Base-by-base conservation (phyloP, 345 rosid genomes). In the Laguncularia racemosa region DNA sequence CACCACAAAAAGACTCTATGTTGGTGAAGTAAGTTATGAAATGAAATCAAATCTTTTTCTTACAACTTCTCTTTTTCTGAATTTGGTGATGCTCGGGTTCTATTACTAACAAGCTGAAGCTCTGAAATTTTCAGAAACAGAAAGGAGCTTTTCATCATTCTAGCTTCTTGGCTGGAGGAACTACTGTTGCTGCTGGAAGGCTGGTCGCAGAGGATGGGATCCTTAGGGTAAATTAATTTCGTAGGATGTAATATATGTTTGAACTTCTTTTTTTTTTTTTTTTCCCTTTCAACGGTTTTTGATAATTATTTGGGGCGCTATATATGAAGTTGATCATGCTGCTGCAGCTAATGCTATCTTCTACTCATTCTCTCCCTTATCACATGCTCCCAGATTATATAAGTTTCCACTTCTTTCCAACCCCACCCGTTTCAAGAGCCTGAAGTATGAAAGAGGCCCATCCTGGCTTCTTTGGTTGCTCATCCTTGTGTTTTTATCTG, bases 91-190 rank as follows among this genome's bases (percentile, higher is more conserved):
- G 15, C 10, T 3, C 26, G 52, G 44, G 49, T 16, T 28, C 26
- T 19, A 21, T 17, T 46, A 33, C 21, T 48, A 33, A 33, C 21
- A 57, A 48, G 16, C 28, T 62, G 46, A 52, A 0, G 50, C 16
- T 23, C 33, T 38, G 50, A 15, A 19, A 48, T 26, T 58, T 59
- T 63, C 81, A 92, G 96, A 92, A 92, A 62, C 83, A 83, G 95
- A 92, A 92, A 73, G 98, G 98, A 54, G 62, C 26, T 52, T 92
- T 92, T 66, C 98, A 92, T 67, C 96, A 92, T 78, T 92, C 98
- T 2, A 92, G 96, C 68, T 92, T 92, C 63, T 73, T 92, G 76
- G 98, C 98, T 1, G 98, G 98, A 33, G 98, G 98, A 74, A 86
- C 81, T 50, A 84, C 98, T 0, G 55, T 89, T 65, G 95, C 95